Evolutionary conservation across 2,329 filamentous ascomycete species (phyloP).

Genomic region (Claviceps quebecensis): DNA sequence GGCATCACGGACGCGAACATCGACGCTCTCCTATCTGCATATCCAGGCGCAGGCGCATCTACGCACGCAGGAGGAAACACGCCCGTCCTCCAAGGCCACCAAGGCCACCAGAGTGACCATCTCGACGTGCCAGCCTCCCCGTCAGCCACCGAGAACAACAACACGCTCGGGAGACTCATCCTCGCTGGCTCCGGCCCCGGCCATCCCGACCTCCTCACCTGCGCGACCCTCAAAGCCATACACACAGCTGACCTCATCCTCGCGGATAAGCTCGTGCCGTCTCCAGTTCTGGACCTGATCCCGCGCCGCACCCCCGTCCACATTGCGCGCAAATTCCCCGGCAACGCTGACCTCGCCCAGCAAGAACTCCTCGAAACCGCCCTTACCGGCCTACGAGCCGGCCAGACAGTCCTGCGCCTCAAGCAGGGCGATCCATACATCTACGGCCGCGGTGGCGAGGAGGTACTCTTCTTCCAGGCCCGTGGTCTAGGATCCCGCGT

Average conservation of each 20-base stretch:
- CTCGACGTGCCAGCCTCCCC: no score
- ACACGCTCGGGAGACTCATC: conserved; percentile 52
- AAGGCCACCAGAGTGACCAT: no score
- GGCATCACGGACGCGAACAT: conserved; percentile 69
- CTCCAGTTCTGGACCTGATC: conserved; percentile 74
- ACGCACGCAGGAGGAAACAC: conserved; percentile 28
- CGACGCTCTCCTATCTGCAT: conserved; percentile 59
- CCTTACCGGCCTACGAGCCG: conserved; percentile 47
- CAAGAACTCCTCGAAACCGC: conserved; percentile 75
- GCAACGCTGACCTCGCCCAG: conserved; percentile 88
- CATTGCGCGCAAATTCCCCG: conserved; percentile 94
- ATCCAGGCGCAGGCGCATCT: conserved; percentile 24
- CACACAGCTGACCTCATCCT: conserved; percentile 63
- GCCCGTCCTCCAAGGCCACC: no score
- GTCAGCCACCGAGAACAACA: conserved; percentile 16
- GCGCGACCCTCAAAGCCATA: conserved; percentile 65
- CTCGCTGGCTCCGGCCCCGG: conserved; percentile 87
- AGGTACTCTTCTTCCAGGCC: conserved; percentile 68
- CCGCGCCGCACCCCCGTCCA: conserved; percentile 78
- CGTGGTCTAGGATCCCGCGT: conserved; percentile 52
- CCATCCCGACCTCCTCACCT: conserved; percentile 81
- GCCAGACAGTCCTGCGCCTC: conserved; percentile 70
- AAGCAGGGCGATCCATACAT: conserved; percentile 97
- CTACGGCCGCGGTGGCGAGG: conserved; percentile 88
- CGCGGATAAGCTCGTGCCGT: conserved; percentile 74